Conservation (phyloP, 2,329 filamentous ascomycete genomes). For the Chaetomium sp. region DNA sequence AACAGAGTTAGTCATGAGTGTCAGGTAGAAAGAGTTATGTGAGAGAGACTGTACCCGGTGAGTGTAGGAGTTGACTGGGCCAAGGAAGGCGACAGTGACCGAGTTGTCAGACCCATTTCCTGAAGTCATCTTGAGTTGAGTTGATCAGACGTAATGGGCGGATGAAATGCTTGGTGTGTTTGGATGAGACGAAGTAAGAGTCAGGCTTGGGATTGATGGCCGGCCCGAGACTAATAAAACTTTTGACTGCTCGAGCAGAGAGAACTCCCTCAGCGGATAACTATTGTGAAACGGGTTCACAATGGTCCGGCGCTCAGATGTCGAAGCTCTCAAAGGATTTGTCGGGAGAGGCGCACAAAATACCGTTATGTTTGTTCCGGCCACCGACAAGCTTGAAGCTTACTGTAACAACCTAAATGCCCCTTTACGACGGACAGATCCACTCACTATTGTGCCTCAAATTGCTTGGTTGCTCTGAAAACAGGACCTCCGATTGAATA, state of each 20-base stretch:
- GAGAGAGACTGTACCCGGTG: slow-evolving; percentile 20
- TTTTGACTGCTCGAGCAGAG: no score
- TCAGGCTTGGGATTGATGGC: no score
- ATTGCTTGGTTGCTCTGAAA: neutral
- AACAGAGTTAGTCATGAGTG: neutral
- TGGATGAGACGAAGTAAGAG: no score
- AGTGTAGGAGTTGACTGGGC: slow-evolving; percentile 24
- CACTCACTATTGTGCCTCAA: neutral
- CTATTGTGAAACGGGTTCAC: no score
- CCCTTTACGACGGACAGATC: slow-evolving; percentile 3
- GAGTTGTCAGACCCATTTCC: neutral
- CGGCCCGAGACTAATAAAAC: no score
- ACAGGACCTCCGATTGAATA: neutral
- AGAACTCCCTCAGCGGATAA: no score
- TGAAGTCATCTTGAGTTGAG: no score
- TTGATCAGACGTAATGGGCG: no score
- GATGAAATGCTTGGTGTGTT: no score
- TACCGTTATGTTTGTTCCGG: neutral
- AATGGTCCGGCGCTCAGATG: neutral
- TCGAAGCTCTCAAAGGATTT: neutral
- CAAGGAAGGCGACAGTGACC: slow-evolving; percentile 23
- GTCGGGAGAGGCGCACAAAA: neutral
- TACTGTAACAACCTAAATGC: neutral
- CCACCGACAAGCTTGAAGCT: neutral
- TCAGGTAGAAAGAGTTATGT: neutral